Evolutionary conservation across 768 basidiomycete genomes (phyloP), one percentile per base, ranked within the genome.

Genomic region (Gymnopilus junonius): DNA sequence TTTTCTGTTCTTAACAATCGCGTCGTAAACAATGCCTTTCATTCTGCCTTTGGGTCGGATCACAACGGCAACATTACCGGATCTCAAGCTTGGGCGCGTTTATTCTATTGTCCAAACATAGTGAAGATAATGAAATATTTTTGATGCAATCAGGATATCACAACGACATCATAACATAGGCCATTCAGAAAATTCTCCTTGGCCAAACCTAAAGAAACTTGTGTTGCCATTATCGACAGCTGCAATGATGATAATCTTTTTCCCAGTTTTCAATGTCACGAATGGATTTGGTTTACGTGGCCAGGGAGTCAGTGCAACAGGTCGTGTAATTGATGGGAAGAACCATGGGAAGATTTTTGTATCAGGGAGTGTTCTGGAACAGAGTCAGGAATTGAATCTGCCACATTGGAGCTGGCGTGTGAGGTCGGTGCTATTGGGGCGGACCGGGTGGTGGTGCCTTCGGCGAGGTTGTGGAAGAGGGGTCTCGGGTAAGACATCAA

Each of bases 221-320:
- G 90, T 90, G 65, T 85, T 94, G 8, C 96, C 94, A 2, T 87
- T 84, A 75, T 97, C 95, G 4, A 96, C 95, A 2, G 85, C 93
- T 1, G 95, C 96, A 51, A 99, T 84, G 34, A 98, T 81, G 56
- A 96, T 79, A 8, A 82, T 89, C 71, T 93, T 93, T 72, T 89
- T 92, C 0, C 97, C 97, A 29, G 87, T 85, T 67, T 96, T 93
- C 63, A 98, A 79, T 4, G 86, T 85, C 64, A 87, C 83, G 70
- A 97, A 96, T 0, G 94, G 91, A 67, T 95, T 90, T 3, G 84
- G 78, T 64, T 73, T 83, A 20, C 80, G 80, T 10, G 74, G 63
- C 14, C 69, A 71, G 1, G 64, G 63, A n/a, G 59, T 51, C 14
- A 65, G 48, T 58, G 54, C 23, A 53, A 60, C 14, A 54, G 70